phyloP scores from a whole-genome alignment of 768 basidiomycete species.

The Exsudoporus frostii region DNA sequence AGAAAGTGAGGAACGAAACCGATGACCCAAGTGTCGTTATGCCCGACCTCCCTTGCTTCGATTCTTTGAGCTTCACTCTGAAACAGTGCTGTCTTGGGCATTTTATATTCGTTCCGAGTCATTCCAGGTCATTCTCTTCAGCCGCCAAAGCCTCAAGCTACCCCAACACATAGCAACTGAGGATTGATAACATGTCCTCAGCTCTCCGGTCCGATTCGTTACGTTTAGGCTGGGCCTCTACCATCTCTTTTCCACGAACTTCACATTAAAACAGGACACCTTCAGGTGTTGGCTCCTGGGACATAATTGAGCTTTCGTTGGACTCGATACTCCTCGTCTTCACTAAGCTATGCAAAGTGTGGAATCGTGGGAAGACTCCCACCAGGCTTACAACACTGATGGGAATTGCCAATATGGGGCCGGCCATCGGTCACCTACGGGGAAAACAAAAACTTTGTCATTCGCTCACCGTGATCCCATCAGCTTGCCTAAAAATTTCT shows the following conservation, averaged over 20 bases:
- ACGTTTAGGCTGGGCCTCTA: too few relatives aligned
- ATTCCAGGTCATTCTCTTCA: not conserved
- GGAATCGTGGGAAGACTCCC: not conserved
- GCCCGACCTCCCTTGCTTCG: too few relatives aligned
- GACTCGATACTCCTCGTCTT: not conserved
- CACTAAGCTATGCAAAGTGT: too few relatives aligned
- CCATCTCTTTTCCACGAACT: too few relatives aligned
- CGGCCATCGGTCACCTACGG: too few relatives aligned
- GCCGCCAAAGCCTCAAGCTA: not conserved
- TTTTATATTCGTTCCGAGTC: not conserved
- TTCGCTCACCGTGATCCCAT: too few relatives aligned
- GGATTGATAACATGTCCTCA: not conserved
- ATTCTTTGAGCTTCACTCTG: too few relatives aligned
- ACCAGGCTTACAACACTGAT: not conserved
- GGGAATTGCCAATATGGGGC: too few relatives aligned
- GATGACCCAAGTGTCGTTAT: not conserved
- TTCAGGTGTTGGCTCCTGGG: not conserved
- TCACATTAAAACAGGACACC: not conserved
- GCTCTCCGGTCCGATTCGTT: not conserved
- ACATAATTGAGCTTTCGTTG: not conserved
- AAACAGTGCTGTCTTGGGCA: not conserved
- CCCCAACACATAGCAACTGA: not conserved
- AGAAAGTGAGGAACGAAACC: not conserved
- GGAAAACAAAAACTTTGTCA: too few relatives aligned
- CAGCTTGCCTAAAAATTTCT: too few relatives aligned